These are phyloP conservation scores for Plantago ovata DNA, from an alignment of 257 asterid genomes.

Conservation along the genomic window DNA sequence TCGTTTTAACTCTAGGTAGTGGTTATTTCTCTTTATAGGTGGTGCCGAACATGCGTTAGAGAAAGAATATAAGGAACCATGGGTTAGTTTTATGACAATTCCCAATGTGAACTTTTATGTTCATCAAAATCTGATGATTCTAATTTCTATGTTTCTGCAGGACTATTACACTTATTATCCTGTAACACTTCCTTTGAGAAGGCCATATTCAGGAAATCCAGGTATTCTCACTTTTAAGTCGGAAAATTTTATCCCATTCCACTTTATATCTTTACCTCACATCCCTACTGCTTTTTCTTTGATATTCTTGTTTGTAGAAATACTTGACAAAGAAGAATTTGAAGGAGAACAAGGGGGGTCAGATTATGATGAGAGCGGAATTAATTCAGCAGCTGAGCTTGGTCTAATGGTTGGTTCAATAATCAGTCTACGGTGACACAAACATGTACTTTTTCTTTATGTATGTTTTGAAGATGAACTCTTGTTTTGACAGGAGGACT, in stretches of 20 bases:
- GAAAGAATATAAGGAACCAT: constrained; percentile 89
- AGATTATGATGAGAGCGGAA: constrained; percentile 38
- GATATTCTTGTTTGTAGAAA: constrained; percentile 37
- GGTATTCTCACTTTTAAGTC: constrained; percentile 37
- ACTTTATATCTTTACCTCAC: neutral
- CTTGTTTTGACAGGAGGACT: constrained; percentile 48
- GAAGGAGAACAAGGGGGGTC: constrained; percentile 34
- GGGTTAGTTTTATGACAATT: constrained; percentile 45
- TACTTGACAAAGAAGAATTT: constrained; percentile 75
- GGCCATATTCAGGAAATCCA: constrained; percentile 93
- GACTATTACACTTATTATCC: constrained; percentile 75
- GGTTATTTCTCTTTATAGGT: constrained; percentile 35
- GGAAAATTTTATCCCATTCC: neutral
- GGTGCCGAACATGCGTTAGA: constrained; percentile 22
- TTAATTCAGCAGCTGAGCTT: constrained; percentile 47
- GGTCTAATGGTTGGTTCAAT: constrained; percentile 58
- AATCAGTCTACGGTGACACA: neutral
- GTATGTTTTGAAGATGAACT: constrained; percentile 2
- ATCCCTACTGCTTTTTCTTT: neutral
- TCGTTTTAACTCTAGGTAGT: constrained; percentile 7
- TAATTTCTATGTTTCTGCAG: constrained; percentile 29
- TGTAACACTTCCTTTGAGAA: constrained; percentile 62
- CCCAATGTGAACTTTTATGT: constrained; percentile 4
- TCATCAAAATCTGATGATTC: constrained; percentile 3
- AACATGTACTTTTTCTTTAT: neutral